Conservation (phyloP, 1,284 basidiomycete species). For the Wallemia ichthyophaga region DNA sequence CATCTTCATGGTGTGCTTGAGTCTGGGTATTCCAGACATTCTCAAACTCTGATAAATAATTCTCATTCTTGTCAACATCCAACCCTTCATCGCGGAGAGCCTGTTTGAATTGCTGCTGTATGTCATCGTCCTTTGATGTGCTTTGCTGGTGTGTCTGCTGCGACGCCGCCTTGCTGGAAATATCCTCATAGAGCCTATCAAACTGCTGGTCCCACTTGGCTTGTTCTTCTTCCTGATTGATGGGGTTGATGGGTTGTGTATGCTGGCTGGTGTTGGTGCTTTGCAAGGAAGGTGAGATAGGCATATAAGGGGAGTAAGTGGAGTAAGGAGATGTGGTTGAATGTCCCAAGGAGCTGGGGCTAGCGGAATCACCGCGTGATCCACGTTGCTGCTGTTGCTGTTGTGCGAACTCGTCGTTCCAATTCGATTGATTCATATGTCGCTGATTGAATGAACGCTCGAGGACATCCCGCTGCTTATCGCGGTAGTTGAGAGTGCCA, state of each 20-base stretch:
- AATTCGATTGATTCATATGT: background rate
- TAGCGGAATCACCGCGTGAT: background rate
- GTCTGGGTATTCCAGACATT: slow-evolving; percentile 1
- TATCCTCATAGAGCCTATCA: slow-evolving; percentile 3
- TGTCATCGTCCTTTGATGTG: background rate
- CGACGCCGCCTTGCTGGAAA: background rate
- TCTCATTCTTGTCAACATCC: background rate
- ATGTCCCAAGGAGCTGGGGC: background rate
- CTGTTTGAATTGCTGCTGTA: slow-evolving; percentile 1
- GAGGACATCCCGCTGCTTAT: background rate
- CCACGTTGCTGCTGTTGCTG: background rate
- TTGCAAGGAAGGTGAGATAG: background rate
- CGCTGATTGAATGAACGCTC: background rate
- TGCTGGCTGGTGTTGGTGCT: no score
- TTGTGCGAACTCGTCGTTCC: background rate
- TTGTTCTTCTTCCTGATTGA: slow-evolving; percentile 7
- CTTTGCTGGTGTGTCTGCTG: background rate
- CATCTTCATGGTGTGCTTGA: background rate
- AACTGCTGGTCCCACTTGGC: slow-evolving; percentile 7
- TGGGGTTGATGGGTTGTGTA: background rate
- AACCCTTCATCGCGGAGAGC: background rate
- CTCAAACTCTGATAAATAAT: slow-evolving; percentile 1
- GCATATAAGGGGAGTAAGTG: background rate
- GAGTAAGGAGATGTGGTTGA: background rate
- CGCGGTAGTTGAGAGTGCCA: background rate